A percentile compares a stretch with the other conserved stretches of the same genome.
Evolutionary conservation across 176 grass and related monocot species (phyloP).

Genomic region (Cenchrus americanus): DNA sequence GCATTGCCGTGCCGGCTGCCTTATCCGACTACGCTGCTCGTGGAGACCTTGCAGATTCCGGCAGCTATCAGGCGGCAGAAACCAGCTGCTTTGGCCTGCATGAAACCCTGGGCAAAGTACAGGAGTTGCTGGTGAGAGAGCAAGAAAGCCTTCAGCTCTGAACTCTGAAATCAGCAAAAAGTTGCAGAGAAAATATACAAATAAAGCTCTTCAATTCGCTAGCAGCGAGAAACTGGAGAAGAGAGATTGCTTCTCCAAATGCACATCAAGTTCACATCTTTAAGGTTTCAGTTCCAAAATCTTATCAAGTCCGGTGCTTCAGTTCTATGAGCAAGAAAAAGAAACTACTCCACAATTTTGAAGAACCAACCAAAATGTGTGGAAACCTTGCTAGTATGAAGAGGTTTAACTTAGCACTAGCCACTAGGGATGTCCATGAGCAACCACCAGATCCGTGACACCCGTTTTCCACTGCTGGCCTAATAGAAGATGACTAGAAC

Average conservation of each 20-base stretch:
- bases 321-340: not conserved
- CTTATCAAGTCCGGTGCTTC: slow-evolving; percentile 5
- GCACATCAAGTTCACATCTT: slow-evolving; percentile 8
- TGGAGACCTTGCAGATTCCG: slow-evolving; percentile 5
- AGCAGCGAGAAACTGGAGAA: not conserved
- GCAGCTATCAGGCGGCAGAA: slow-evolving; percentile 3
- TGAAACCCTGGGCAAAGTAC: slow-evolving; percentile 41
- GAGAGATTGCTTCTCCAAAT: not conserved
- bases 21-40: slow-evolving; percentile 37
- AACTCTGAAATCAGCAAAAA: slow-evolving; percentile 8
- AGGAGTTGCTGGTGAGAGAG: slow-evolving; percentile 18
- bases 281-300: not conserved
- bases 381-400: slow-evolving; percentile 1
- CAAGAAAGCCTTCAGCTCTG: not conserved
- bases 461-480: slow-evolving; percentile 31
- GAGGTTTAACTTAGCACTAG: not conserved
- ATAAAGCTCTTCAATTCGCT: not conserved
- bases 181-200: not conserved
- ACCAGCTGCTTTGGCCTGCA: slow-evolving; percentile 38
- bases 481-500: slow-evolving; percentile 23
- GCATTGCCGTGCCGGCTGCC: slow-evolving; percentile 74
- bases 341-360: not conserved
- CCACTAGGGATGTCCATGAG: not conserved
- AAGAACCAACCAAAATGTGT: not conserved
- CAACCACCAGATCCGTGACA: slow-evolving; percentile 3